phyloP scores from a whole-genome alignment of 495 filamentous ascomycete genomes.

The Pseudoneurospora amorphoporcata region DNA sequence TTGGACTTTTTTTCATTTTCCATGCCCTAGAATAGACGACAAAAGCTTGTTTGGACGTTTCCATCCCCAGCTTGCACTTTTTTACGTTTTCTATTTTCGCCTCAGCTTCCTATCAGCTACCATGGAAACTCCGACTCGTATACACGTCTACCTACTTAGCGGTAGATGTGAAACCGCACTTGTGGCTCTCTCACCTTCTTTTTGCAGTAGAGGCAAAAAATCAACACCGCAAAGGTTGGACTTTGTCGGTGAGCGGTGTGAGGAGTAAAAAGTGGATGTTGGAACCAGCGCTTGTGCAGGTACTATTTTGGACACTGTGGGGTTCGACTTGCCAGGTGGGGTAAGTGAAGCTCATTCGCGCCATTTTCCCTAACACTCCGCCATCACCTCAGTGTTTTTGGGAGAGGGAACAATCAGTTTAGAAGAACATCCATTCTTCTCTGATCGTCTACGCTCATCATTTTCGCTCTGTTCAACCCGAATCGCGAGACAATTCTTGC shows the following conservation, averaged over 20 bases:
- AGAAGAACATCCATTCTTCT: background rate
- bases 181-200: background rate
- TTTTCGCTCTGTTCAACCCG: background rate
- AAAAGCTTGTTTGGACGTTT: background rate
- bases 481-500: background rate
- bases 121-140: background rate
- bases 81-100: background rate
- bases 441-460: background rate
- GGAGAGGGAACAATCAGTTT: too few relatives aligned
- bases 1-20: background rate
- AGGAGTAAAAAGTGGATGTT: background rate
- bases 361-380: background rate
- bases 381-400: background rate
- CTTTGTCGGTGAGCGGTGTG: background rate
- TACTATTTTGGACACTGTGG: background rate
- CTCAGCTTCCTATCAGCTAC: background rate
- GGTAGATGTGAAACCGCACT: background rate
- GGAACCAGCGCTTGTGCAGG: background rate
- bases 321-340: background rate
- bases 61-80: background rate
- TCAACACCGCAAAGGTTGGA: background rate
- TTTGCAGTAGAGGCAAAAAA: background rate
- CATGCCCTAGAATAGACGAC: background rate
- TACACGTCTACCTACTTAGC: too few relatives aligned
- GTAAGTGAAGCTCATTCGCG: background rate